Conservation (phyloP, 2,329 filamentous ascomycete species). For the Claviceps capensis region DNA sequence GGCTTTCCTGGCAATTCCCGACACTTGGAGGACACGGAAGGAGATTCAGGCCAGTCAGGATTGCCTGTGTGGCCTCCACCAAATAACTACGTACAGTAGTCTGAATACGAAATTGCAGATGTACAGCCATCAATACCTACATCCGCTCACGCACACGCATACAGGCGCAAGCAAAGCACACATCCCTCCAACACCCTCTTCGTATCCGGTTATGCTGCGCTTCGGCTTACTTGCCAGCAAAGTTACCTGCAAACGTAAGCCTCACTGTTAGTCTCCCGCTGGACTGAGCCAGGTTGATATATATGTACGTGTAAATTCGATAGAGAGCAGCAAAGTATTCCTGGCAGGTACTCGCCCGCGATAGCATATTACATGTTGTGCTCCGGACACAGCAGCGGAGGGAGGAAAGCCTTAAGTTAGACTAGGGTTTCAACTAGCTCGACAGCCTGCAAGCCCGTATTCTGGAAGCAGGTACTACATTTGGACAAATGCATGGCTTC, state of each 20-base stretch:
- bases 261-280: not conserved
- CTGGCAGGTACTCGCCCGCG: not conserved
- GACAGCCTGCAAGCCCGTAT: not conserved
- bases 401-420: not conserved
- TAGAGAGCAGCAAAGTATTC: no score
- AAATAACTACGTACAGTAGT: constrained; percentile 2
- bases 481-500: not conserved
- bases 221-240: not conserved
- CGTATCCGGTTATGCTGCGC: not conserved
- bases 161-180: not conserved
- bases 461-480: not conserved
- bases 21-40: constrained; percentile 6
- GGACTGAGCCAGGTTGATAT: not conserved
- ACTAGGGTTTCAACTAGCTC: not conserved
- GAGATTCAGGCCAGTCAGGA: constrained; percentile 1
- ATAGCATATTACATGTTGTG: not conserved
- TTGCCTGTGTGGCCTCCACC: constrained; percentile 5
- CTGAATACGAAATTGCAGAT: constrained; percentile 2
- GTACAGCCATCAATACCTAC: constrained; percentile 2
- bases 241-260: not conserved
- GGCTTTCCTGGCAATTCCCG: constrained; percentile 7
- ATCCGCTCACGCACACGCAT: constrained; percentile 1
- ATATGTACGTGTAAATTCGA: not conserved
- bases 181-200: constrained; percentile 1
- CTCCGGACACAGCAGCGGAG: not conserved